These are phyloP conservation scores for Choiromyces venosus DNA, from an alignment of 495 filamentous ascomycete genomes.

Conservation along the genomic window DNA sequence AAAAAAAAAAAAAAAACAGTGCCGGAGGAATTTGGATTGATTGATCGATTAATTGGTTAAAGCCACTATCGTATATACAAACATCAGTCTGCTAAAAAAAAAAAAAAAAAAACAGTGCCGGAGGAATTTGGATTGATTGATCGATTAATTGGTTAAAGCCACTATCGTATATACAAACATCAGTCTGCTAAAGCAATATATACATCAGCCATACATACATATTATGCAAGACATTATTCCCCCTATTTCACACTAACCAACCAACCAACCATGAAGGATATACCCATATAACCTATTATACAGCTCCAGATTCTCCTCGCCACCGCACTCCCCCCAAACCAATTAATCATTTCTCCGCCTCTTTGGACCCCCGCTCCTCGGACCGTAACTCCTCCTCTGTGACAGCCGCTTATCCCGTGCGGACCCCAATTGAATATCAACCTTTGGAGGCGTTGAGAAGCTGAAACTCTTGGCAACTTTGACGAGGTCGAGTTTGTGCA, in stretches of 20 bases:
- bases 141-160: background rate
- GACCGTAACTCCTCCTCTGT: slow-evolving; percentile 72
- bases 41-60: too few relatives aligned
- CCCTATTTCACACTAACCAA: too few relatives aligned
- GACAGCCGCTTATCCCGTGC: slow-evolving; percentile 75
- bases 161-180: background rate
- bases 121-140: background rate
- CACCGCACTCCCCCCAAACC: slow-evolving; percentile 14
- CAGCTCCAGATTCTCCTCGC: background rate
- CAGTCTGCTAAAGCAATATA: background rate
- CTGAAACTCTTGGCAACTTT: slow-evolving; percentile 95
- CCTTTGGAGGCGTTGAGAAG: slow-evolving; percentile 77
- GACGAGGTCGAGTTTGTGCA: slow-evolving; percentile 84
- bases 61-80: background rate
- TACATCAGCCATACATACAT: background rate
- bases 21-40: background rate
- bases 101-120: background rate
- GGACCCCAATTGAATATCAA: slow-evolving; percentile 81
- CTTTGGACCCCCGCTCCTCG: background rate
- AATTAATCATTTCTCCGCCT: background rate
- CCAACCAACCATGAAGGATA: background rate
- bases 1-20: background rate
- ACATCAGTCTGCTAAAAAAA: background rate
- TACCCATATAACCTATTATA: background rate
- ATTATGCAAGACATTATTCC: background rate